Evolutionary conservation across 768 basidiomycete species (phyloP), one percentile per base, ranked within the genome.

Genomic region (Tylopilus felleus): DNA sequence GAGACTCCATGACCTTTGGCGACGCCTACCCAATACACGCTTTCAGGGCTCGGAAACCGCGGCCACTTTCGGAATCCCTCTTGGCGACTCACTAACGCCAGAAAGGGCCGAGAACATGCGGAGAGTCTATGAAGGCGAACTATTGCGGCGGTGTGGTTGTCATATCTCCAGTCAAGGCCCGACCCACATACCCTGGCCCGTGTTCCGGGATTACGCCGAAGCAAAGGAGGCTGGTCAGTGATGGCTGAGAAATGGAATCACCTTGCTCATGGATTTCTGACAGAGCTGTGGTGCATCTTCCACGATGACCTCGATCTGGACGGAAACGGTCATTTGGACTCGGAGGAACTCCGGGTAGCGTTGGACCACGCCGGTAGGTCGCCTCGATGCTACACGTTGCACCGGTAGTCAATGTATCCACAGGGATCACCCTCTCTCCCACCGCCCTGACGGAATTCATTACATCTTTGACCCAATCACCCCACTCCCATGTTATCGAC

Each of bases 221-320:
- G 78, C 78, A 52, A 93, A 94, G 72, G 92, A 93, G 80, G 79
- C 75, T 50, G 92, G 91, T 86, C 65, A 64, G 82, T 78, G 53
- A 53, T 49, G 45, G 29, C 38, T 53, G 39, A 51, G 6, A 51
- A 53, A 29, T 56, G 55, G 48, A 57, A 41, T 57, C 47, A 21
- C 55, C 31, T 47, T 47, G 36, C 58, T 69, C 55, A 59, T 45
- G 14, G 42, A 49, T 53, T 51, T 42, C 48, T 52, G 40, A 46
- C 53, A 92, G 93, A 96, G 71, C 77, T 97, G 21, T 97, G 95
- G 95, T 77, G 82, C 47, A 85, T 94, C 51, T 97, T 97, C 71
- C 90, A 91, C 59, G 79, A 93, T 65, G 89, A 94, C 62, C 80
- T 97, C 46, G 95, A 96, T 73, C 75, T 93, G 56, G 93, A 97